Percentiles rank a stretch among this genome's conserved stretches.
These are phyloP conservation scores for Apiotrichum laibachii DNA, from an alignment of 1,284 basidiomycete species.

Conservation along the genomic window DNA sequence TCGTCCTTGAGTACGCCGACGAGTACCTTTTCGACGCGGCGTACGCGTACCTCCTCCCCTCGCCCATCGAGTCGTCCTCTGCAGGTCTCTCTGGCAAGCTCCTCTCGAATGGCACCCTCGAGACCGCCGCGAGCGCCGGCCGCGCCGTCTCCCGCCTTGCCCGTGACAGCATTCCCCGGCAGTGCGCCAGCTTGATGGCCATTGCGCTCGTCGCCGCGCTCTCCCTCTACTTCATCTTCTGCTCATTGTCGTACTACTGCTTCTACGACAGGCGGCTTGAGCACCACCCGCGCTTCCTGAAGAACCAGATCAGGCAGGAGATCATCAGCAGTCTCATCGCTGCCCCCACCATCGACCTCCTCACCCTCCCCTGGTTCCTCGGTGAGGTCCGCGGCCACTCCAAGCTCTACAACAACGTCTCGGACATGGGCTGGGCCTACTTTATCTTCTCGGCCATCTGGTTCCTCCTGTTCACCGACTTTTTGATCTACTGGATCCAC, in stretches of 20 bases:
- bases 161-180: constrained; percentile 73
- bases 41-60: constrained; percentile 72
- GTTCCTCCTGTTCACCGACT: constrained; percentile 89
- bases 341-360: constrained; percentile 73
- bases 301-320: constrained; percentile 76
- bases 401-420: constrained; percentile 71
- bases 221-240: constrained; percentile 81
- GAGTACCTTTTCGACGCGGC: constrained; percentile 71
- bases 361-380: constrained; percentile 93
- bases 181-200: constrained; percentile 68
- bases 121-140: background rate
- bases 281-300: constrained; percentile 88
- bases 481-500: constrained; percentile 90
- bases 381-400: constrained; percentile 86
- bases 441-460: constrained; percentile 52
- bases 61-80: constrained; percentile 52
- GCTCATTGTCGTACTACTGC: constrained; percentile 74
- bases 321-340: constrained; percentile 73
- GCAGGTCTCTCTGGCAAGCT: constrained; percentile 8
- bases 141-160: constrained; percentile 42
- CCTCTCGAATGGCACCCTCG: constrained; percentile 5
- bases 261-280: constrained; percentile 97
- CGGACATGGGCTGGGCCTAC: constrained; percentile 57
- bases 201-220: constrained; percentile 80
- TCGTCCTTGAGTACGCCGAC: constrained; percentile 71